These are phyloP conservation scores for Cladobotryum protrusum DNA, from an alignment of 2,329 filamentous ascomycete genomes.

Conservation along the genomic window DNA sequence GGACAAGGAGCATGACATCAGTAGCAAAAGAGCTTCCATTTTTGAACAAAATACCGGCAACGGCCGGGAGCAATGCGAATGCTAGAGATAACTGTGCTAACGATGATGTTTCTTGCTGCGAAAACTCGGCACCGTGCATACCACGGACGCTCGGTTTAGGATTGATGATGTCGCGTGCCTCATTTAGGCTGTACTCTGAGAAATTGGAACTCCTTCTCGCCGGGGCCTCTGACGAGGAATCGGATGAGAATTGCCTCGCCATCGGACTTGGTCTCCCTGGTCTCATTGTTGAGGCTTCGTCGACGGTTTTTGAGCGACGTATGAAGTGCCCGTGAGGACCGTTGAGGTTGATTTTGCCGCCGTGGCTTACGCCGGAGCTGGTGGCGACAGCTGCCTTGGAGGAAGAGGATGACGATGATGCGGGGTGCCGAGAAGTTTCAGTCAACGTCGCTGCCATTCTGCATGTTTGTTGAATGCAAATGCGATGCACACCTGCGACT, in stretches of 20 bases:
- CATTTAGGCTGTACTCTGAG: constrained; percentile 67
- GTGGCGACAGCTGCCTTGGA: constrained; percentile 6
- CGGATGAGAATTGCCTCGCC: constrained; percentile 18
- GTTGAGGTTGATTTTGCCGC: neutral
- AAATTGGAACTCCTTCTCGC: constrained; percentile 70
- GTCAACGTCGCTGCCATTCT: constrained; percentile 14
- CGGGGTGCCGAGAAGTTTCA: constrained; percentile 12
- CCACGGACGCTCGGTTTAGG: constrained; percentile 30
- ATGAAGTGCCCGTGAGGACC: constrained; percentile 29
- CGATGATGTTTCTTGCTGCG: constrained; percentile 51
- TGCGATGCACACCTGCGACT: too few relatives aligned
- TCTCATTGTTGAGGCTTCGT: constrained; percentile 25
- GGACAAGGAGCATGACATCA: constrained; percentile 71
- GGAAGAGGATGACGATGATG: neutral
- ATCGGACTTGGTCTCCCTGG: constrained; percentile 10
- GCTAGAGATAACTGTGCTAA: constrained; percentile 78
- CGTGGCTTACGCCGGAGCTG: constrained; percentile 8
- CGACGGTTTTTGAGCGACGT: constrained; percentile 37
- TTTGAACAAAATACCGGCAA: constrained; percentile 79
- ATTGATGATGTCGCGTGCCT: constrained; percentile 64
- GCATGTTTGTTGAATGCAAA: too few relatives aligned
- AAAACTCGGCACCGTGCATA: constrained; percentile 27
- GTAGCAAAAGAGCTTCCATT: constrained; percentile 80
- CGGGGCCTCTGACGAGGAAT: constrained; percentile 22
- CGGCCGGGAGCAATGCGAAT: constrained; percentile 76